Base-by-base conservation (phyloP, 2,329 filamentous ascomycete species). In the Davidsoniella eucalypti region DNA sequence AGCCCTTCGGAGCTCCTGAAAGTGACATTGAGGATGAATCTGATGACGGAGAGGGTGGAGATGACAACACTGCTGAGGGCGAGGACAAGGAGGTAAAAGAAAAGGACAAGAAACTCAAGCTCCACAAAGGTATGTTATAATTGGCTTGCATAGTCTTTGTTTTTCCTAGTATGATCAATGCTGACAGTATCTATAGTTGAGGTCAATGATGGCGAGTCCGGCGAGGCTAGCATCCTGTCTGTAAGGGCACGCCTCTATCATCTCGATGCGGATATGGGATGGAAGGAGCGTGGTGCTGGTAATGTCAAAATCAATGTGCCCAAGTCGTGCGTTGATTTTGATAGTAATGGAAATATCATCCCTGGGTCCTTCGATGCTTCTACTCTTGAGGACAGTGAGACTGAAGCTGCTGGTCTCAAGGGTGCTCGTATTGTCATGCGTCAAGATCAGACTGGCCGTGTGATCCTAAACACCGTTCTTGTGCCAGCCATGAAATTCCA, bases 241-340 rank as follows among this genome's bases (percentile, higher is more conserved):
- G 78, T 83, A 53, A 81, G 88, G 56, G 83, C 86, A 17, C 94
- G 93, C 64, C 76, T 96, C 52, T 96, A 86, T 67, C 75, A 82
- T 52, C 83, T 92, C 58, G 78, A 83, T 56, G 77, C 77, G 55
- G 70, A 71, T 36, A 73, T 75, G 50, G 80, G 79, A 44, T 96
- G 90, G 90, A 90, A 90, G 63, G 90, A 96, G 66, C 80, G 88
- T 48, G 88, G 88, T 10, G 74, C 80, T 3, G 88, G 88, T 42
- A 82, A 82, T 57, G 71, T 94, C 57, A 92, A 92, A 66, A 73
- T 94, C 61, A 94, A 95, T 59, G 80, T 82, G 12, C 76, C 76
- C 2, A 71, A 75, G 55, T 64, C 66, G 26, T 76, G 71, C 52
- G 68, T 76, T 4, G 69, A 73, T 21, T 71, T 75, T 39, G 71